A percentile compares a stretch with the other conserved stretches of the same genome.
These are phyloP conservation scores for Saitozyma sp. DNA, from an alignment of 768 basidiomycete species.

Conservation along the genomic window DNA sequence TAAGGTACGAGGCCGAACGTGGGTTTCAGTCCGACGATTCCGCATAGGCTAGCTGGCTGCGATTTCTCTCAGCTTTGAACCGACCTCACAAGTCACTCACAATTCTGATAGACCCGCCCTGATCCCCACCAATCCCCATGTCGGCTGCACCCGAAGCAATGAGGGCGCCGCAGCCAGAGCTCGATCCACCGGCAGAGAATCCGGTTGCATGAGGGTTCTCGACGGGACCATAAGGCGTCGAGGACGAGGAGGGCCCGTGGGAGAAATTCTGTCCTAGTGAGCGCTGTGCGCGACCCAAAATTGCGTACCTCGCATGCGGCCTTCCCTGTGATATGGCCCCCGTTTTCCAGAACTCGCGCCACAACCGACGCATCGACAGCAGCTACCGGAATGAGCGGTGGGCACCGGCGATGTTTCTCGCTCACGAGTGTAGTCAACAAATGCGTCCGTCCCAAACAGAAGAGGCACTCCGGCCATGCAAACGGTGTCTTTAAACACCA, in stretches of 20 bases:
- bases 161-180: constrained; percentile 57
- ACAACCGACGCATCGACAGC: constrained; percentile 57
- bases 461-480: constrained; percentile 56
- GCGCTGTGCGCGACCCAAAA: neutral
- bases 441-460: constrained; percentile 55
- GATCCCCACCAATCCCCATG: constrained; percentile 58
- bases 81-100: constrained; percentile 18
- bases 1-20: constrained; percentile 58
- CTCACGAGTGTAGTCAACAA: constrained; percentile 50
- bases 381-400: constrained; percentile 13
- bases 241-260: constrained; percentile 53
- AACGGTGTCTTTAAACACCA: constrained; percentile 57
- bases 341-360: constrained; percentile 56
- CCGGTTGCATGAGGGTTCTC: constrained; percentile 56
- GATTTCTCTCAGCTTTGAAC: constrained; percentile 7
- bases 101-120: constrained; percentile 57
- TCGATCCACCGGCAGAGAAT: constrained; percentile 57
- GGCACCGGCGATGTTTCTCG: constrained; percentile 6
- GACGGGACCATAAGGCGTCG: constrained; percentile 55
- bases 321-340: constrained; percentile 55
- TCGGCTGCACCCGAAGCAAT: constrained; percentile 55
- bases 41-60: constrained; percentile 55
- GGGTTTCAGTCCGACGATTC: constrained; percentile 57
- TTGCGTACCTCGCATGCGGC: constrained; percentile 54
- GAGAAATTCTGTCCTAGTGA: constrained; percentile 48